These are phyloP conservation scores for Stephanodiscus triporus DNA, from an alignment of 108 stramenopile genomes.

Conservation along the genomic window DNA sequence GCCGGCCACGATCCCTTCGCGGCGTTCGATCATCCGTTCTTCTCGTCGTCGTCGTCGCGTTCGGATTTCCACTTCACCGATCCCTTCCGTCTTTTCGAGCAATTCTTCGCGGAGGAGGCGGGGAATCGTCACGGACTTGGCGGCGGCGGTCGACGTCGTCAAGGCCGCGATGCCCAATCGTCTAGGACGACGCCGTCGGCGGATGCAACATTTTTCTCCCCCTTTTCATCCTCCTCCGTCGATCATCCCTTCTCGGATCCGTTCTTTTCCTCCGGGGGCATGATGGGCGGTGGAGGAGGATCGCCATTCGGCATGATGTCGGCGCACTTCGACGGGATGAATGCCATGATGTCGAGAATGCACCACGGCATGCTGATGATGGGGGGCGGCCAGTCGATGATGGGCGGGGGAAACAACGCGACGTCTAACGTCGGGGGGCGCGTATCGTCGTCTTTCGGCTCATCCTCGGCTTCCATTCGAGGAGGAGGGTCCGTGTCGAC, in stretches of 20 bases:
- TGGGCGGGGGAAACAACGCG: slow-evolving; percentile 8
- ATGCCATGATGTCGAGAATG: slow-evolving; percentile 46
- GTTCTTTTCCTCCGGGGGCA: slow-evolving; percentile 20
- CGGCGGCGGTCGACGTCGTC: slow-evolving; percentile 3
- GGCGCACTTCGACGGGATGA: slow-evolving; percentile 42
- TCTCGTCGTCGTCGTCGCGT: slow-evolving; percentile 29
- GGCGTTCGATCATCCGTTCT: slow-evolving; percentile 36
- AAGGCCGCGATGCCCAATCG: not conserved
- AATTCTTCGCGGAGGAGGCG: slow-evolving; percentile 51
- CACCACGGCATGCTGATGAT: slow-evolving; percentile 15
- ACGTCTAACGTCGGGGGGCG: slow-evolving; percentile 10
- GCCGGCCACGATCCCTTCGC: not conserved
- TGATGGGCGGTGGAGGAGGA: slow-evolving; percentile 15
- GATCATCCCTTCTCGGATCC: slow-evolving; percentile 30
- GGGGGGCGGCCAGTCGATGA: slow-evolving; percentile 11
- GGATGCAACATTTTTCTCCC: not conserved
- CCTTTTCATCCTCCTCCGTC: slow-evolving; percentile 6
- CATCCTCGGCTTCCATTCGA: slow-evolving; percentile 22
- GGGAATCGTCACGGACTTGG: not conserved
- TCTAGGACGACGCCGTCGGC: not conserved
- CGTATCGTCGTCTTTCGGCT: slow-evolving; percentile 32
- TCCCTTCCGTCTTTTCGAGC: slow-evolving; percentile 53
- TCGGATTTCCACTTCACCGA: slow-evolving; percentile 50
- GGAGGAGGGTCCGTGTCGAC: slow-evolving; percentile 33
- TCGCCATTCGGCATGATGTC: slow-evolving; percentile 26